These are phyloP conservation scores for Dendrothele bispora DNA, from an alignment of 768 basidiomycete genomes.

Conservation along the genomic window DNA sequence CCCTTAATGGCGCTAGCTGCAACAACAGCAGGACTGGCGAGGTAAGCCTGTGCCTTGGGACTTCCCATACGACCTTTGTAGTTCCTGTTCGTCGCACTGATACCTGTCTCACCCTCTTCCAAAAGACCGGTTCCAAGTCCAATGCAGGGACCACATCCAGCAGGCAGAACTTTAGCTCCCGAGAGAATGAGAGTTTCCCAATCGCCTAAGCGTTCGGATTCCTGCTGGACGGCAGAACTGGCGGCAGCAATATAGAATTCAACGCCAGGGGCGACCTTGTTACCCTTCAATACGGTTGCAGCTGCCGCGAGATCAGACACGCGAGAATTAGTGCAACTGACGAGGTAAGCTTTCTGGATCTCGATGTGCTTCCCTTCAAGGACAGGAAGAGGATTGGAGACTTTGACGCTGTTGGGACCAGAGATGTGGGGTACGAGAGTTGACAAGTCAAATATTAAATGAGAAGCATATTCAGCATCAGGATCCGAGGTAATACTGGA, in stretches of 20 bases:
- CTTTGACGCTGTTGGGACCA: slow-evolving; percentile 96
- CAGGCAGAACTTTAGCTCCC: slow-evolving; percentile 90
- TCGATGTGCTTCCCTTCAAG: slow-evolving; percentile 71
- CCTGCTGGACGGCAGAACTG: slow-evolving; percentile 87
- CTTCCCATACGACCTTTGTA: slow-evolving; percentile 99
- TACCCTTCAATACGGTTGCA: slow-evolving; percentile 79
- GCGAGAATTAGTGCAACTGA: slow-evolving; percentile 97
- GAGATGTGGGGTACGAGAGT: slow-evolving; percentile 95
- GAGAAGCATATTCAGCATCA: slow-evolving; percentile 79
- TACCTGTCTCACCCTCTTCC: slow-evolving; percentile 93
- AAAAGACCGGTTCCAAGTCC: slow-evolving; percentile 91
- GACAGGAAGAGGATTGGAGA: slow-evolving; percentile 90
- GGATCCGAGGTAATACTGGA: slow-evolving; percentile 65
- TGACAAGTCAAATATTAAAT: slow-evolving; percentile 89
- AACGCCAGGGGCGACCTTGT: slow-evolving; percentile 81
- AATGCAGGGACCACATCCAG: slow-evolving; percentile 98
- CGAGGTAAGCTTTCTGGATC: slow-evolving; percentile 97
- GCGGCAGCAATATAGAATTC: slow-evolving; percentile 99
- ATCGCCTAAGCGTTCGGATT: slow-evolving; percentile 81
- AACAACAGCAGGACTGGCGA: slow-evolving; percentile 95
- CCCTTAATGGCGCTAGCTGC: slow-evolving; percentile 94
- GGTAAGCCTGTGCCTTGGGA: slow-evolving; percentile 92
- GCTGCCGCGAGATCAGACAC: slow-evolving; percentile 93
- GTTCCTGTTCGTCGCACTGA: slow-evolving; percentile 97
- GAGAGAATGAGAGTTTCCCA: slow-evolving; percentile 87